A percentile compares a stretch with the other conserved stretches of the same genome.
Conservation (phyloP, 306 rosid species). For the Cicer arietinum region DNA sequence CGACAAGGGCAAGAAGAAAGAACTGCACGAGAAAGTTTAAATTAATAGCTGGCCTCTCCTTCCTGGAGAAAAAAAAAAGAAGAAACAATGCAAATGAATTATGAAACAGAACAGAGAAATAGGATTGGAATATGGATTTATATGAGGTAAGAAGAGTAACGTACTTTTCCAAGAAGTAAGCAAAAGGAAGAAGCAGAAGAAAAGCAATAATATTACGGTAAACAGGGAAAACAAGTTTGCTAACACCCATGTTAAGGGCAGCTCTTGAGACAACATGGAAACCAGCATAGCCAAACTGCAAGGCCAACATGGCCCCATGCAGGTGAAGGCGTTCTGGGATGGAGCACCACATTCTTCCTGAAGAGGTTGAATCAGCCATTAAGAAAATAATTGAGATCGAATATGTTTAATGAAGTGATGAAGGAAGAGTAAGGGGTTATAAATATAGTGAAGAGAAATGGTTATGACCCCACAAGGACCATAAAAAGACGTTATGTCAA, state of each 20-base stretch:
- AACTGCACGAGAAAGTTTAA: constrained; percentile 75
- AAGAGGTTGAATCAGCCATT: constrained; percentile 69
- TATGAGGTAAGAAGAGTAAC: no score
- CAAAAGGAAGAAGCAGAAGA: constrained; percentile 86
- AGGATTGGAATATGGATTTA: no score
- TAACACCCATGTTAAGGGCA: constrained; percentile 97
- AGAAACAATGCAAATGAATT: not conserved
- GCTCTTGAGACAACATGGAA: constrained; percentile 94
- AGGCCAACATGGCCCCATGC: constrained; percentile 94
- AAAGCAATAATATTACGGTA: constrained; percentile 89
- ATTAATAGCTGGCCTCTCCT: constrained; percentile 85
- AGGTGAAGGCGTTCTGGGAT: constrained; percentile 80
- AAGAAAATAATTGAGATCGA: not conserved
- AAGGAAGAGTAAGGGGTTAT: constrained; percentile 49
- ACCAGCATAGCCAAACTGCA: constrained; percentile 97
- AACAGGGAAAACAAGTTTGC: constrained; percentile 93
- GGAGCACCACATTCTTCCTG: constrained; percentile 78
- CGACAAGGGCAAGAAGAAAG: constrained; percentile 88
- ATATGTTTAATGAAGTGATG: constrained; percentile 55
- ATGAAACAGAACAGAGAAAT: no score
- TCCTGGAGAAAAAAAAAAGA: constrained; percentile 55
- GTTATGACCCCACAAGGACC: constrained; percentile 51
- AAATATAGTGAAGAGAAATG: constrained; percentile 46
- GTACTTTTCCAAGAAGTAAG: constrained; percentile 78
- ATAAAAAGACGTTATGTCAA: constrained; percentile 68